Conservation (phyloP, 78 protist genomes). For the Guillardia theta region DNA sequence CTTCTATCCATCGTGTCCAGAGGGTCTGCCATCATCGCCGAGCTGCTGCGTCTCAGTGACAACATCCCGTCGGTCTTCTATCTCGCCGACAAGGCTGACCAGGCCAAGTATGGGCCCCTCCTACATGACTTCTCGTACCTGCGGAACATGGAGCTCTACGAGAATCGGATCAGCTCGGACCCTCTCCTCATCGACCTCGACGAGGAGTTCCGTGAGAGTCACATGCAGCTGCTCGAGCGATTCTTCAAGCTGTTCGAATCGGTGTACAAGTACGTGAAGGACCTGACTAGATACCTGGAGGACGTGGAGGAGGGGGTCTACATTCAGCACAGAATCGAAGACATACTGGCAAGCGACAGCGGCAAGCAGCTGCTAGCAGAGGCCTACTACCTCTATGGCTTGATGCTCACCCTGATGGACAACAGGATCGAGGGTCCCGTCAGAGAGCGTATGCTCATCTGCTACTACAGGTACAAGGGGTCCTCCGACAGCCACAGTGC, state of each 20-base stretch:
- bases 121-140: slow-evolving; percentile 80
- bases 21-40: slow-evolving; percentile 68
- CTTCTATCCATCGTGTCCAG: slow-evolving; percentile 28
- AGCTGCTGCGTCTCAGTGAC: slow-evolving; percentile 62
- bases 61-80: slow-evolving; percentile 71
- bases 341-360: slow-evolving; percentile 80
- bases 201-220: slow-evolving; percentile 85
- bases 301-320: slow-evolving; percentile 87
- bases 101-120: not conserved
- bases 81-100: not conserved
- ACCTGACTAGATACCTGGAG: slow-evolving; percentile 56
- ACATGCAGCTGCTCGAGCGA: slow-evolving; percentile 78
- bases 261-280: slow-evolving; percentile 81
- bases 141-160: slow-evolving; percentile 67
- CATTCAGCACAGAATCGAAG: slow-evolving; percentile 74
- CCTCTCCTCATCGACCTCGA: slow-evolving; percentile 76
- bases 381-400: slow-evolving; percentile 67
- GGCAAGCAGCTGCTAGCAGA: slow-evolving; percentile 95
- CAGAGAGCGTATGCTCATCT: slow-evolving; percentile 91
- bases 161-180: slow-evolving; percentile 70
- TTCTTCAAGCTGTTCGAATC: slow-evolving; percentile 88
- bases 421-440: slow-evolving; percentile 84
- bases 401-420: slow-evolving; percentile 92
- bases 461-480: slow-evolving; percentile 87
- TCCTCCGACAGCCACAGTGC: not conserved